These are phyloP conservation scores for Pezicula radicicola DNA, from an alignment of 2,329 filamentous ascomycete genomes.

Conservation along the genomic window DNA sequence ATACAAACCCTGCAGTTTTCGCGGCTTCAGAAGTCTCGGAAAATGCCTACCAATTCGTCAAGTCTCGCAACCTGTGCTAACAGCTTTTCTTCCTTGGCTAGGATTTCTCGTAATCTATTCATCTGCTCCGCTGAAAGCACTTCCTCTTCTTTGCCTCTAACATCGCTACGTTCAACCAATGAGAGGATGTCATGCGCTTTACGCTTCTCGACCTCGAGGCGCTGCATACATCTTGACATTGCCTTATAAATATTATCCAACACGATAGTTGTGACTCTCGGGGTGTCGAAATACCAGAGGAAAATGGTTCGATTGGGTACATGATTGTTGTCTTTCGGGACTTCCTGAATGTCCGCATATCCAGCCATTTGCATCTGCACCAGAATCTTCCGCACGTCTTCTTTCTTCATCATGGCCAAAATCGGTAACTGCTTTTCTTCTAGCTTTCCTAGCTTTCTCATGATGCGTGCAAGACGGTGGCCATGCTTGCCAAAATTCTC, in stretches of 20 bases:
- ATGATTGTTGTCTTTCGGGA: slow-evolving; percentile 82
- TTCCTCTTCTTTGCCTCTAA: slow-evolving; percentile 78
- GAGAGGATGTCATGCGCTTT: slow-evolving; percentile 70
- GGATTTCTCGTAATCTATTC: slow-evolving; percentile 54
- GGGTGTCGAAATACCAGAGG: slow-evolving; percentile 85
- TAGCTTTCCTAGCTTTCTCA: slow-evolving; percentile 85
- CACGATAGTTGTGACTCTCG: slow-evolving; percentile 66
- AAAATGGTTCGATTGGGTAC: slow-evolving; percentile 82
- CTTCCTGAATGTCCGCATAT: slow-evolving; percentile 88
- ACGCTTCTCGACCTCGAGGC: slow-evolving; percentile 71
- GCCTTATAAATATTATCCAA: slow-evolving; percentile 84
- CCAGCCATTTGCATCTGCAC: slow-evolving; percentile 83
- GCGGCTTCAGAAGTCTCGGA: slow-evolving; percentile 67
- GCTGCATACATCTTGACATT: slow-evolving; percentile 82
- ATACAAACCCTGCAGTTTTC: not conserved
- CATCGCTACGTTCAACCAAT: slow-evolving; percentile 81
- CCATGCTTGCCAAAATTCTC: slow-evolving; percentile 74
- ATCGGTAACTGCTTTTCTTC: slow-evolving; percentile 87
- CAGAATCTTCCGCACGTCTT: slow-evolving; percentile 81
- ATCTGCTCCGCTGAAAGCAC: slow-evolving; percentile 75
- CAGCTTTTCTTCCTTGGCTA: slow-evolving; percentile 69
- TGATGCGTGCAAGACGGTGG: slow-evolving; percentile 78
- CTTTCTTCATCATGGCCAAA: slow-evolving; percentile 78
- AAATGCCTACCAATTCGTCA: slow-evolving; percentile 79
- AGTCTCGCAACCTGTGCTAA: slow-evolving; percentile 75